Conservation (phyloP, 768 basidiomycete species). For the Lanmaoa rubissima region DNA sequence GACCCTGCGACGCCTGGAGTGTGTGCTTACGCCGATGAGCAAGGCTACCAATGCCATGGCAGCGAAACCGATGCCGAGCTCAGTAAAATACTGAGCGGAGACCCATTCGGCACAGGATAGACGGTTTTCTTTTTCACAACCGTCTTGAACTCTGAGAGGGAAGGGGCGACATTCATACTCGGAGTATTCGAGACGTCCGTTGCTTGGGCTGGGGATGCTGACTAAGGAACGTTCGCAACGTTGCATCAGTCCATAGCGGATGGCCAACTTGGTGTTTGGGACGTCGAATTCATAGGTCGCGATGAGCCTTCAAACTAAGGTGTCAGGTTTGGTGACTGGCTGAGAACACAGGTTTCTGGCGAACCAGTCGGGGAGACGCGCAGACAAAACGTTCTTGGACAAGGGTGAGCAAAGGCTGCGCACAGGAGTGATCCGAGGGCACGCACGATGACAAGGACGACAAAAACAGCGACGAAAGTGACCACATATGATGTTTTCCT, state of each 20-base stretch:
- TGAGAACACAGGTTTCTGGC: constrained; percentile 25
- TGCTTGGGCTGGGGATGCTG: constrained; percentile 43
- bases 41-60: constrained; percentile 56
- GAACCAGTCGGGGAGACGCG: constrained; percentile 64
- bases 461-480: constrained; percentile 54
- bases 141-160: constrained; percentile 50
- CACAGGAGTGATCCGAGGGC: not conserved
- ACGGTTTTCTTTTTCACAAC: constrained; percentile 51
- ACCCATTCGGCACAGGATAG: constrained; percentile 67
- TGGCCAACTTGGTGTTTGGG: constrained; percentile 45
- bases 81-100: constrained; percentile 65
- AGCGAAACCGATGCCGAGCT: constrained; percentile 64
- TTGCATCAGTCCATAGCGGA: constrained; percentile 57
- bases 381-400: constrained; percentile 55
- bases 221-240: constrained; percentile 55
- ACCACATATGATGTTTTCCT: constrained; percentile 68
- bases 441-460: constrained; percentile 54
- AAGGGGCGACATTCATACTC: constrained; percentile 65
- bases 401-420: not conserved
- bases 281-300: constrained; percentile 38
- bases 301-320: constrained; percentile 40
- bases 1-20: constrained; percentile 68
- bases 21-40: constrained; percentile 67
- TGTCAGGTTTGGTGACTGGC: constrained; percentile 20
- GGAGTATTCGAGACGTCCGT: constrained; percentile 48